Base-by-base conservation (phyloP, 768 basidiomycete genomes). In the Podaxis sp. region DNA sequence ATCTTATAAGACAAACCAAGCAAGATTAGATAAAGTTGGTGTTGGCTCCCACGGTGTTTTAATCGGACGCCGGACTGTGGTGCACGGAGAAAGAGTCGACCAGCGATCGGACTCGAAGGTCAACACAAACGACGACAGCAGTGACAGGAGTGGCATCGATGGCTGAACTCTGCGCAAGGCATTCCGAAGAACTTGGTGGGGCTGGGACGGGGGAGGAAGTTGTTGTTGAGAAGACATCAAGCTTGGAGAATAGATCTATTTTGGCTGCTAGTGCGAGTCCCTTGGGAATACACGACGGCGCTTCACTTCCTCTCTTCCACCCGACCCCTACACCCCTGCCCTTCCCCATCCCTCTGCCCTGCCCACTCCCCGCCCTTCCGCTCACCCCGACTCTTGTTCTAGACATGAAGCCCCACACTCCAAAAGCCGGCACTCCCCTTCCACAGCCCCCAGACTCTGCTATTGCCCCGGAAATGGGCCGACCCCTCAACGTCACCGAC, bases 401-500 rank as follows among this genome's bases (percentile, higher is more conserved):
- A 24, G 64, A 66, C 62, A 70, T 71, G 67, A 71, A 69, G 61
- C 54, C 72, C 27, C 67, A 70, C 29, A 71, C 74, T 2, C 71
- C 77, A 0, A 77, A 73, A 57, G 68, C 78, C 36, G 63, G 67
- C 58, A 74, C 80, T n/a, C 79, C 79, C 22, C 72, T 77, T 25
- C 82, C 82, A 49, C 72, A 73, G 61, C 68, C 74, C 12, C 59
- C 63, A 62, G 71, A 74, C 59, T 64, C 74, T 4, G 40, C 51
- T 19, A 37, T 62, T 29, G 53, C 47, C 17, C 46, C 78, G 52
- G 81, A 81, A 47, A 66, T 71, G n/a, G 73, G 68, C 22, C 79
- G 94, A 19, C 91, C 91, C 37, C 80, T 96, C 72, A 95, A 96
- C 71, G 94, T 96, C 67, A 90, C 91, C 41, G 94, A 97, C 76